phyloP scores from a whole-genome alignment of 345 rosid genomes.

The Durio zibethinus region DNA sequence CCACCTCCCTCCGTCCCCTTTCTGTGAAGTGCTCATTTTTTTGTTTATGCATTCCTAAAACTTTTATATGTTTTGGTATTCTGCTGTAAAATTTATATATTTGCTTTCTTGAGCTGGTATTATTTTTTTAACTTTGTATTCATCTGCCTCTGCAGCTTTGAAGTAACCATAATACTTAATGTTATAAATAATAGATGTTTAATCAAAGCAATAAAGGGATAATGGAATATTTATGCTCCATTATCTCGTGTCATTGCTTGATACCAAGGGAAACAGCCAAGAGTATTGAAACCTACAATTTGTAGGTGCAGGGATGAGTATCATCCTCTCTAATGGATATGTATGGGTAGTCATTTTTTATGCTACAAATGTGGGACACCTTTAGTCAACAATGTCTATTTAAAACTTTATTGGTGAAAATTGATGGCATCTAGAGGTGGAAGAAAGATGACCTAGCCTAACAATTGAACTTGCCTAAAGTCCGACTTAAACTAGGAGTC shows the following conservation, averaged over 20 bases:
- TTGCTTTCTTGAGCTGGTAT: neutral
- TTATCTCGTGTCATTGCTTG: neutral
- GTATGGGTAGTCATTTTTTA: neutral
- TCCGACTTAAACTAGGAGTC: neutral
- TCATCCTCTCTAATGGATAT: neutral
- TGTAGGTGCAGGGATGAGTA: neutral
- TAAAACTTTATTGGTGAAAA: neutral
- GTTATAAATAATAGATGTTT: neutral
- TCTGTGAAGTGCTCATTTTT: neutral
- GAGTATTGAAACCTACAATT: neutral
- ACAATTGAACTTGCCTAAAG: neutral
- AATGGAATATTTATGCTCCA: neutral
- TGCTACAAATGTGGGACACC: neutral
- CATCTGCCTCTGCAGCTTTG: neutral
- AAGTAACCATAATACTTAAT: neutral
- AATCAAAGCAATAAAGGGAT: neutral
- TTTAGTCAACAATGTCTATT: neutral
- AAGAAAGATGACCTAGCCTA: neutral
- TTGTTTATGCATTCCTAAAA: neutral
- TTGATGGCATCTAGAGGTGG: neutral
- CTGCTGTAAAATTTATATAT: neutral
- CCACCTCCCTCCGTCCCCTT: neutral
- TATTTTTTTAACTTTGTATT: neutral
- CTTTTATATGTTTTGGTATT: neutral
- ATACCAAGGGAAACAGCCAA: neutral